Evolutionary conservation across 2,329 filamentous ascomycete species (phyloP).

Genomic region (Eutypella sp.): DNA sequence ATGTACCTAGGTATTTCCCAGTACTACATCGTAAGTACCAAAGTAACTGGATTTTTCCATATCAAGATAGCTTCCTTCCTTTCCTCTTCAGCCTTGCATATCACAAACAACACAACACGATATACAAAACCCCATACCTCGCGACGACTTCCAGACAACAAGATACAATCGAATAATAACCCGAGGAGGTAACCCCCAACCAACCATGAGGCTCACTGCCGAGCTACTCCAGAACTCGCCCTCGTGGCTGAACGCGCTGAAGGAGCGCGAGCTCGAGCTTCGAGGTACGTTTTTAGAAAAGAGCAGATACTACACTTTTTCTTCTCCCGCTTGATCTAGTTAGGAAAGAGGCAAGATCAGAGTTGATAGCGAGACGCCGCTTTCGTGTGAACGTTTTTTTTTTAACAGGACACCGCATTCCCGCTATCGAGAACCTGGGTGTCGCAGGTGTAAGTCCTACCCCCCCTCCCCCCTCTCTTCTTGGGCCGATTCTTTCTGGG

Average conservation of each 20-base stretch:
- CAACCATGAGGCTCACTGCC: conserved; percentile 84
- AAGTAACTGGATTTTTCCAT: too few relatives aligned
- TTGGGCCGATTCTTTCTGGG: not conserved
- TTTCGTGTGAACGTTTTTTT: conserved; percentile 37
- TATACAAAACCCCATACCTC: too few relatives aligned
- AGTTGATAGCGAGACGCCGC: conserved; percentile 78
- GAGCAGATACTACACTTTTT: conserved; percentile 91
- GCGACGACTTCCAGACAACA: too few relatives aligned
- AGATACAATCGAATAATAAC: too few relatives aligned
- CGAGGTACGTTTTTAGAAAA: conserved; percentile 98
- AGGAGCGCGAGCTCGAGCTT: conserved; percentile 97
- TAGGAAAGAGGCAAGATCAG: too few relatives aligned
- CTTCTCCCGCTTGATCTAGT: conserved; percentile 29
- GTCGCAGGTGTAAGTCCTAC: conserved; percentile 71
- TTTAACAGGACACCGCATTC: conserved; percentile 92
- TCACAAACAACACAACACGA: too few relatives aligned
- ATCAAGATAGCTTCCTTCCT: too few relatives aligned
- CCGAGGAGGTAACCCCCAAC: conserved; percentile 4
- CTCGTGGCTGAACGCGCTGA: conserved; percentile 97
- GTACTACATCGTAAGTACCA: too few relatives aligned
- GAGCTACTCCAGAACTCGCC: conserved; percentile 92
- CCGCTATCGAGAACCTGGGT: conserved; percentile 94
- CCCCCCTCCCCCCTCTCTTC: conserved; percentile 1
- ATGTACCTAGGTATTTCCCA: too few relatives aligned
- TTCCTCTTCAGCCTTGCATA: too few relatives aligned